A percentile compares a stretch with the other conserved stretches of the same genome.
phyloP scores from a whole-genome alignment of 495 filamentous ascomycete genomes.

The Acidiella bohemica region DNA sequence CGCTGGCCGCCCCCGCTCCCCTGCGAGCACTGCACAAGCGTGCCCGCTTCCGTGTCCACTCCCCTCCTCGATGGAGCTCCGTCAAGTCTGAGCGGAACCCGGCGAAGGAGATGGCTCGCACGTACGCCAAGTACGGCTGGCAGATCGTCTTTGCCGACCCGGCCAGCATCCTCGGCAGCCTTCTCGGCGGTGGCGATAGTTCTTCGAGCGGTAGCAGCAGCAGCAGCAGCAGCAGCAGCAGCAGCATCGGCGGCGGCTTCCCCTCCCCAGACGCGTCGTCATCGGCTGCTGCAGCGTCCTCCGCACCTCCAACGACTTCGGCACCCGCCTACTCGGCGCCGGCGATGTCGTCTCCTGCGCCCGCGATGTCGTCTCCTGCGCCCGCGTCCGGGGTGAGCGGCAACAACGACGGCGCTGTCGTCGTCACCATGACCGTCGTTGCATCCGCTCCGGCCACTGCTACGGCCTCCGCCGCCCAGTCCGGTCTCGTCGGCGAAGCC shows the following conservation, averaged over 20 bases:
- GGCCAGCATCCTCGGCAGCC: background rate
- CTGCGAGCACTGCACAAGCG: too few relatives aligned
- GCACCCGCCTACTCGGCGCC: background rate
- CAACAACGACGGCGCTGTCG: too few relatives aligned
- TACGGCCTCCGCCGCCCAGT: background rate
- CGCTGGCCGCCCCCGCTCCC: conserved; percentile 16
- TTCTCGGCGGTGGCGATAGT: background rate
- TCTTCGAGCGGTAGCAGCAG: too few relatives aligned
- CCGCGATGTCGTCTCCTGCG: too few relatives aligned
- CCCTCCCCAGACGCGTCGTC: too few relatives aligned
- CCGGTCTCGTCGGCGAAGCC: conserved; percentile 37
- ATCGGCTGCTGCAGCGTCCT: background rate
- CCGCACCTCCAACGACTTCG: background rate
- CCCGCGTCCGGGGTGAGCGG: background rate
- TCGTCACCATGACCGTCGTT: too few relatives aligned
- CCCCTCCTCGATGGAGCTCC: too few relatives aligned
- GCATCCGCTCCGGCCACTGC: background rate
- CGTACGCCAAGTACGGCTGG: conserved; percentile 17
- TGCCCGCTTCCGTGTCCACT: too few relatives aligned
- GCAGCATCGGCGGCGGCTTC: too few relatives aligned
- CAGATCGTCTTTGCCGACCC: conserved; percentile 14
- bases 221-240: too few relatives aligned
- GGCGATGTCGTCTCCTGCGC: too few relatives aligned
- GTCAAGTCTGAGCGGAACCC: conserved; percentile 1
- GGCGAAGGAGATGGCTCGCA: conserved; percentile 3